Base-by-base conservation (phyloP, 805 yeast species). In the Lipomyces spencermartinsiae region DNA sequence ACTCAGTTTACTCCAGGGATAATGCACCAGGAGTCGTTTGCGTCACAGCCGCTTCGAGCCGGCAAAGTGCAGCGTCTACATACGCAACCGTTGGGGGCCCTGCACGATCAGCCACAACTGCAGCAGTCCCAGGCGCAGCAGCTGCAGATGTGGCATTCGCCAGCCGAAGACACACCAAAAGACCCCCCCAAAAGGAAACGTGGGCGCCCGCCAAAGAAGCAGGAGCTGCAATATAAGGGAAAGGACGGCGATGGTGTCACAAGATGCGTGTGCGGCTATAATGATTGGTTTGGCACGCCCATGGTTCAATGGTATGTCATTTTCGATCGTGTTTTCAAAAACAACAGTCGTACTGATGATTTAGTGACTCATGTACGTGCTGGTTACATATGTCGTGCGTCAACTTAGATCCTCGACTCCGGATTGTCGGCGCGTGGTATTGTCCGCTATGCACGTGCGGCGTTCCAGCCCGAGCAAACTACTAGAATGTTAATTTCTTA, bases 351-450 rank as follows among this genome's bases (percentile, higher is more conserved):
- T 62, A 22, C 56, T 58, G 29, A 57, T 16, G 19, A 22, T 10
- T 6, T 22, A 68, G 71, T 54, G 69, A 68, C 46, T 14, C 60
- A 2, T 68, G 71, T 34, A 57, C 59, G 31, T 51, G 62, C 61
- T 68, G 70, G 70, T 46, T 66, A 8, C 71, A 68, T 35, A 68
- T 66, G 67, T 22, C 33, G 25, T 68, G 71, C 49, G 58, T 66
- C 12, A 61, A 59, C 9, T 39, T 68, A 8, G 64, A 59, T 35
- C 63, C 67, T 2, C 19, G 12, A 14, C 16, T 35, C 5, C 67
- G 37, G 16, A 19, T 63, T 8, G 12, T 29, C 10, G 65, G 67
- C 7, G 33, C 62, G 16, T 68, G 71, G 71, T 60, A 56, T 25
- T 68, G 71, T 55, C 66, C 71, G 10, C 57, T 59, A 33, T 68